These are phyloP conservation scores for Populus hybrid DNA, from an alignment of 441 rosid species.

Conservation along the genomic window DNA sequence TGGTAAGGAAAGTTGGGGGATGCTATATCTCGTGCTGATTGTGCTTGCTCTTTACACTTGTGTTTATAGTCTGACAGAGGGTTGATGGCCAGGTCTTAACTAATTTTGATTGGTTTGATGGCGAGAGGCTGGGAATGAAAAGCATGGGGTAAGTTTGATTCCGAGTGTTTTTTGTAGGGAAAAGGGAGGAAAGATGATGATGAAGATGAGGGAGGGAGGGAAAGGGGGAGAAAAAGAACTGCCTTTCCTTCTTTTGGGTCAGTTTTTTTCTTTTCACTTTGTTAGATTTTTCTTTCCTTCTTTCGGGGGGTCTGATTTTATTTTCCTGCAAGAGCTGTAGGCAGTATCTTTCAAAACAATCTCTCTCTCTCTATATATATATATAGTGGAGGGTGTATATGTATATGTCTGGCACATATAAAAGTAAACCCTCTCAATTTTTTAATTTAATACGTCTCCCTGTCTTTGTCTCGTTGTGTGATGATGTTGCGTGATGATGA, in stretches of 20 bases:
- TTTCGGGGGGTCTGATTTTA: neutral
- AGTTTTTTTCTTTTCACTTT: neutral
- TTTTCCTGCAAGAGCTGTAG: conserved; percentile 27
- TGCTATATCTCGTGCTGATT: neutral
- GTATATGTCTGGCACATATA: conserved; percentile 24
- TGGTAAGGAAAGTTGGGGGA: conserved; percentile 18
- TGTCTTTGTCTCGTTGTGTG: neutral
- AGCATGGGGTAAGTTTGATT: neutral
- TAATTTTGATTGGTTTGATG: conserved; percentile 25
- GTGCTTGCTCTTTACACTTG: conserved; percentile 21
- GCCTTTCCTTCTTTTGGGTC: conserved; percentile 10
- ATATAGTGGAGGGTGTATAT: conserved; percentile 34
- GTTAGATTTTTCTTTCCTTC: conserved; percentile 2
- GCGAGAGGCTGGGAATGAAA: conserved; percentile 10
- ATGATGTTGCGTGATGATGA: neutral
- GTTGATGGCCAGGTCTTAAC: conserved; percentile 21
- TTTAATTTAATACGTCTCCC: neutral
- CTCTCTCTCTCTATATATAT: neutral
- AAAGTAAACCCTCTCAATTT: conserved; percentile 16
- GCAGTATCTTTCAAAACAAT: conserved; percentile 10
- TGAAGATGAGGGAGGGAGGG: neutral
- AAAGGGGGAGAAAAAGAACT: neutral
- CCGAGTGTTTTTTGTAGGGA: conserved; percentile 19
- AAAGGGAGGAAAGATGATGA: neutral
- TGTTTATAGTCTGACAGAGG: conserved; percentile 32